Base-by-base conservation (phyloP, 2,329 filamentous ascomycete genomes). In the Plenodomus lindquistii region DNA sequence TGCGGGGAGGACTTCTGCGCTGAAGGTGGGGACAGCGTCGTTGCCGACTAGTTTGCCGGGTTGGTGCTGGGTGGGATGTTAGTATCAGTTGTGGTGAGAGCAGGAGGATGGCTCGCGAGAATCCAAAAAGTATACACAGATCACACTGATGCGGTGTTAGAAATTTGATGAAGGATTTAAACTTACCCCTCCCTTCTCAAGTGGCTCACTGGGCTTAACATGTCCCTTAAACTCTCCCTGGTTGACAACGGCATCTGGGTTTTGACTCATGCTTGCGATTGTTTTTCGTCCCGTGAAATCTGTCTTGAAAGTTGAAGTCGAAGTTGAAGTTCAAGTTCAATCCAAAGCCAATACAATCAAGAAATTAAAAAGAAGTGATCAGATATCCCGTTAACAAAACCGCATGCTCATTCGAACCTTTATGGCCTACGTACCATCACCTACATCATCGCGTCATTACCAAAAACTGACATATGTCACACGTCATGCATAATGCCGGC, bases 11-110 rank as follows among this genome's bases (percentile, higher is more conserved):
- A 78, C 79, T 67, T 90, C 57, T 19, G 82, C 80, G 60, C 80
- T 75, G 75, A 88, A 91, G 63, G 88, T 86, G 17, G 83, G 83
- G 11, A 72, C 65, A 19, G 74, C 73, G 44, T 86, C 84, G 57
- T 84, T 82, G 54, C 77, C 74, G 48, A 83, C 79, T 52, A 82
- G 79, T 58, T 79, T 75, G 43, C 86, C 86, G 3, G 81, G 79
- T 64, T 84, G 77, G 70, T 90, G 86, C 85, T 88, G 57, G 6
- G 27, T n/a, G n/a, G 24, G 43, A 17, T 37, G 50, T 52, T 42
- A 46, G 24, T n/a, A 18, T 44, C 17, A 20, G 19, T 48, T 45
- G 41, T 39, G 17, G 27, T 15, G 31, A 20, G 15, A 13, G 16
- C 15, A 37, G 16, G 16, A 31, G n/a, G n/a, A n/a, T n/a, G n/a